phyloP scores from a whole-genome alignment of 345 rosid genomes.

The Trapa incisa region DNA sequence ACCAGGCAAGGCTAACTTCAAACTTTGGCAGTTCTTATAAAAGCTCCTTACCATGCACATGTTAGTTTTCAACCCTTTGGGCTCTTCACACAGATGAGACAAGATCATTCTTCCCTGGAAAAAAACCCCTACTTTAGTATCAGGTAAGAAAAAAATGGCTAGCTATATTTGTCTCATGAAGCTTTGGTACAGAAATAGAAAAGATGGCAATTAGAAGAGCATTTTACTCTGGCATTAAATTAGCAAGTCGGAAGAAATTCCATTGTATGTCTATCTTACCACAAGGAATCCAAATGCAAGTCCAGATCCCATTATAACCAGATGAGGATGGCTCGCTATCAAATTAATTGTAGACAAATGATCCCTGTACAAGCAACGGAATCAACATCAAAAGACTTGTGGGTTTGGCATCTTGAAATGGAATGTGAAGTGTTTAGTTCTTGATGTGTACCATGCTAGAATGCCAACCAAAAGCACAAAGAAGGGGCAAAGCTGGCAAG shows the following conservation, averaged over 20 bases:
- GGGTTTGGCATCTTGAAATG: background rate
- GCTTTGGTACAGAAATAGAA: background rate
- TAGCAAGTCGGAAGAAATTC: conserved; percentile 1
- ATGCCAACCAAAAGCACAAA: conserved; percentile 65
- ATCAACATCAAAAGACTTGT: conserved; percentile 4
- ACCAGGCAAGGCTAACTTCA: too few relatives aligned
- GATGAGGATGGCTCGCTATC: conserved; percentile 70
- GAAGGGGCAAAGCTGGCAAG: conserved; percentile 70
- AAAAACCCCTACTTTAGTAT: conserved; percentile 12
- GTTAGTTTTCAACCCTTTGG: conserved; percentile 93
- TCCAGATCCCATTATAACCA: conserved; percentile 85
- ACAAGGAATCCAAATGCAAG: conserved; percentile 98
- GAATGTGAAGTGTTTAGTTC: background rate
- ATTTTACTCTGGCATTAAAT: background rate
- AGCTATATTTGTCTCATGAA: background rate
- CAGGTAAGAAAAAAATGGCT: background rate
- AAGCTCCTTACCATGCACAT: conserved; percentile 75
- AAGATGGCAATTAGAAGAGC: background rate
- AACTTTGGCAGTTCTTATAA: background rate
- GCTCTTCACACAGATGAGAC: conserved; percentile 97
- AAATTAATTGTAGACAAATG: conserved; percentile 69
- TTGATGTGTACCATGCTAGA: conserved; percentile 52
- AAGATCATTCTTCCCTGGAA: conserved; percentile 98
- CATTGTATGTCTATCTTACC: conserved; percentile 30
- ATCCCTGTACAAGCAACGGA: conserved; percentile 33